Percentiles rank a stretch among this genome's conserved stretches.
Evolutionary conservation across 176 grass and related monocot species (phyloP).

Genomic region (Oropetium thomaeum): DNA sequence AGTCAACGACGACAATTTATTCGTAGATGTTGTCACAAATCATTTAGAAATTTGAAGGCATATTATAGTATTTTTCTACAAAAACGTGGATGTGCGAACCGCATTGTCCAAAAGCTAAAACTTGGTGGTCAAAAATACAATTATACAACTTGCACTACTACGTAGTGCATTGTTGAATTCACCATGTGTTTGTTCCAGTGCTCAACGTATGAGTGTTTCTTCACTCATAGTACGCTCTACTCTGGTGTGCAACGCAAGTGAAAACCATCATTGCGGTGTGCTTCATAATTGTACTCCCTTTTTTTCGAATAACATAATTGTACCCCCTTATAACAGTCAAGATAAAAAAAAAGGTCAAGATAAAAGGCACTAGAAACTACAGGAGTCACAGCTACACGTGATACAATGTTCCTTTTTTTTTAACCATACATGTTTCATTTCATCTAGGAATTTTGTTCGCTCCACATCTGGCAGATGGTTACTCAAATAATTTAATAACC

Average conservation of each 20-base stretch:
- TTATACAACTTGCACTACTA: constrained; percentile 14
- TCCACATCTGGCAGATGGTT: too few relatives aligned
- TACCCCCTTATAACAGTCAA: constrained; percentile 20
- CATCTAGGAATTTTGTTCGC: too few relatives aligned
- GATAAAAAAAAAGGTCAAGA: constrained; percentile 35
- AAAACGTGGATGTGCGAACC: background rate
- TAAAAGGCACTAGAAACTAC: constrained; percentile 25
- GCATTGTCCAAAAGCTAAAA: background rate
- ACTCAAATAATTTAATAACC: too few relatives aligned
- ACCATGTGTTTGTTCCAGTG: constrained; percentile 4
- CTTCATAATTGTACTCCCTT: constrained; percentile 19
- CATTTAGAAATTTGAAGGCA: background rate
- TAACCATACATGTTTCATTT: constrained; percentile 14
- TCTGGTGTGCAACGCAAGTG: background rate
- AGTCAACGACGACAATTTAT: too few relatives aligned
- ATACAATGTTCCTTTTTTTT: constrained; percentile 11
- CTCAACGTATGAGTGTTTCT: constrained; percentile 24
- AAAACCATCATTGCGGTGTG: constrained; percentile 27
- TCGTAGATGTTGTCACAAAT: too few relatives aligned
- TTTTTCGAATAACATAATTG: too few relatives aligned
- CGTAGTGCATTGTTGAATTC: background rate
- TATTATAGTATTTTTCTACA: background rate
- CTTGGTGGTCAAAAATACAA: constrained; percentile 22
- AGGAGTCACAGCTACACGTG: constrained; percentile 2
- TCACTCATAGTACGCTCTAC: background rate